phyloP scores from a whole-genome alignment of 371 early-diverging fungal species.

The Saksenaea oblongispora region DNA sequence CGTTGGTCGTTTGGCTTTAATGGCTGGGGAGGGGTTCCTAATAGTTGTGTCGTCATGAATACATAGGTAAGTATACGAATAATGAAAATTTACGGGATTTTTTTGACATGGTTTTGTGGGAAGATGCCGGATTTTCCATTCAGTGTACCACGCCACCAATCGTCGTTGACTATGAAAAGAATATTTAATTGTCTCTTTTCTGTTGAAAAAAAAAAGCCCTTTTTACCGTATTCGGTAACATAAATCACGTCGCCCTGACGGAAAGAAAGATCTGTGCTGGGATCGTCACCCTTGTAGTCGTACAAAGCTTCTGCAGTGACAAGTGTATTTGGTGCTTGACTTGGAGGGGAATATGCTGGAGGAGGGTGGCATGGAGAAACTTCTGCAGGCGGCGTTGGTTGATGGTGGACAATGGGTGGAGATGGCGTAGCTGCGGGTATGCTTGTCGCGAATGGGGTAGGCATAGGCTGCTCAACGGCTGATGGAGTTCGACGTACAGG shows the following conservation, averaged over 20 bases:
- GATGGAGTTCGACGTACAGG: conserved; percentile 36
- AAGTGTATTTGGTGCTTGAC: conserved; percentile 1
- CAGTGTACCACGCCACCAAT: conserved; percentile 52
- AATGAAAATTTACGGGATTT: conserved; percentile 28
- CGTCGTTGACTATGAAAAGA: conserved; percentile 40
- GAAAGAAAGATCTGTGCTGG: conserved; percentile 47
- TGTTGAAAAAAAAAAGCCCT: not conserved
- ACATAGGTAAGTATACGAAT: not conserved
- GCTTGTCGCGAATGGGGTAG: conserved; percentile 9
- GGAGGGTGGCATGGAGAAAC: conserved; percentile 21
- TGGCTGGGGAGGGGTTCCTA: not conserved
- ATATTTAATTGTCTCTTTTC: not conserved
- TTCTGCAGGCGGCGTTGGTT: not conserved
- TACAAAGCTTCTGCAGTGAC: conserved; percentile 41
- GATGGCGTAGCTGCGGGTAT: conserved; percentile 8
- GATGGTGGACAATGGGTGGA: conserved; percentile 14
- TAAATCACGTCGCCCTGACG: conserved; percentile 51
- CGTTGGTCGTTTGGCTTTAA: conserved; percentile 1
- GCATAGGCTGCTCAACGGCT: conserved; percentile 6
- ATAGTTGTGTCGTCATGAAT: not conserved
- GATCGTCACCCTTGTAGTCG: conserved; percentile 51
- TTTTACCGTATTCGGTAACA: conserved; percentile 53
- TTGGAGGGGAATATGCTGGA: conserved; percentile 29
- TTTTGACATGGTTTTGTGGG: conserved; percentile 53
- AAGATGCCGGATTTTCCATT: conserved; percentile 49